A percentile compares a stretch with the other conserved stretches of the same genome.
Conservation (phyloP, 495 filamentous ascomycete species). For the Chaetomium fimeti region DNA sequence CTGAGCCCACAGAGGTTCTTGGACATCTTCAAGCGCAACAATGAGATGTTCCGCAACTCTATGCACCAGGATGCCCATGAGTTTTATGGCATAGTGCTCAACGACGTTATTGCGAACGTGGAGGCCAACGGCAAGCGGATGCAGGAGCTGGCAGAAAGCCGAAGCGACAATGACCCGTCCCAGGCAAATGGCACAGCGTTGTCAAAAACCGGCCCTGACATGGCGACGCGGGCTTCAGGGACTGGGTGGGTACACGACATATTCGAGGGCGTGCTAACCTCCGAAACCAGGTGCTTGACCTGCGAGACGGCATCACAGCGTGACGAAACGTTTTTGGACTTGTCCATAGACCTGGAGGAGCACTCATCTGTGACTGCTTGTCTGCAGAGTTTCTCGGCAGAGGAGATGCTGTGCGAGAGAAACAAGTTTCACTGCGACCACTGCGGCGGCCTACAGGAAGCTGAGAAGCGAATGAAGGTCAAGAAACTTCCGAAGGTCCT, state of each 20-base stretch:
- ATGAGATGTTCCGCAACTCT: conserved; percentile 94
- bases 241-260: conserved; percentile 96
- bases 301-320: conserved; percentile 94
- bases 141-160: conserved; percentile 48
- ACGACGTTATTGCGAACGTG: conserved; percentile 91
- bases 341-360: conserved; percentile 93
- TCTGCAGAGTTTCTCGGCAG: conserved; percentile 90
- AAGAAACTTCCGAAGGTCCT: conserved; percentile 90
- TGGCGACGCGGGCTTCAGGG: conserved; percentile 43
- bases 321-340: conserved; percentile 91
- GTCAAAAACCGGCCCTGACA: conserved; percentile 43
- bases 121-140: conserved; percentile 71
- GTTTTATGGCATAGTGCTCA: conserved; percentile 91
- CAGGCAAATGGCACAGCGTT: conserved; percentile 44
- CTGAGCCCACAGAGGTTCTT: conserved; percentile 91
- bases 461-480: conserved; percentile 99
- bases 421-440: conserved; percentile 99
- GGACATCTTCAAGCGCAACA: conserved; percentile 87
- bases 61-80: conserved; percentile 99
- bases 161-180: conserved; percentile 34
- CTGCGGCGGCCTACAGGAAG: conserved; percentile 94
- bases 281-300: conserved; percentile 93
- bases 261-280: conserved; percentile 91
- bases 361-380: conserved; percentile 97
- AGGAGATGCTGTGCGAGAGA: conserved; percentile 97